Conservation (phyloP, 768 basidiomycete species). For the Mrakia gelida region DNA sequence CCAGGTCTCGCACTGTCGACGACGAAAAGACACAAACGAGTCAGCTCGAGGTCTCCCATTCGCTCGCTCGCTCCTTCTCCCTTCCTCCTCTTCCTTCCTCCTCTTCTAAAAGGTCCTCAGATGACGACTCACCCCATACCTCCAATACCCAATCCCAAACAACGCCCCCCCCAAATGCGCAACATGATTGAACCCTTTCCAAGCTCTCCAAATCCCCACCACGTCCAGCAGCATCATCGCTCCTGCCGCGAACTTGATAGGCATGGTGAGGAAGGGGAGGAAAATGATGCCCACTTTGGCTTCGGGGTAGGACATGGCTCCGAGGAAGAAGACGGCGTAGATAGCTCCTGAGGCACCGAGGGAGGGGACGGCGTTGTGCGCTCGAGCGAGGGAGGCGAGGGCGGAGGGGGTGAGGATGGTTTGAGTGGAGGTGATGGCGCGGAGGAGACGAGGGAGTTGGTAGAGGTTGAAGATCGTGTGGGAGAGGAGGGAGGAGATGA, state of each 20-base stretch:
- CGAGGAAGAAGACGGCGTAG: constrained; percentile 26
- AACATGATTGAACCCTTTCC: constrained; percentile 28
- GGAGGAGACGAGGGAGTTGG: constrained; percentile 23
- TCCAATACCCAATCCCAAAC: constrained; percentile 29
- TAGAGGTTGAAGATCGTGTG: constrained; percentile 12
- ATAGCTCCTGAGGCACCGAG: constrained; percentile 28
- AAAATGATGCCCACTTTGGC: constrained; percentile 23
- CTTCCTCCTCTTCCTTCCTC: too few relatives aligned
- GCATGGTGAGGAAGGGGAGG: constrained; percentile 22
- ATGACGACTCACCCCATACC: constrained; percentile 30
- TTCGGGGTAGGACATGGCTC: constrained; percentile 23
- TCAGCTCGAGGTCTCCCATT: too few relatives aligned
- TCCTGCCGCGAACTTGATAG: constrained; percentile 14
- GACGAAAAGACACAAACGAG: background rate
- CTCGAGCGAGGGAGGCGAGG: background rate
- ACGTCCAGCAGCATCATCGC: constrained; percentile 20
- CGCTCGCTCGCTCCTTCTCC: too few relatives aligned
- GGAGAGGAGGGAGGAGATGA: constrained; percentile 24
- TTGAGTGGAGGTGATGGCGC: background rate
- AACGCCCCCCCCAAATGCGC: constrained; percentile 28
- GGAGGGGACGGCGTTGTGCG: constrained; percentile 4
- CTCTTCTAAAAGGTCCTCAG: too few relatives aligned
- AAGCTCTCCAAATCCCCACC: constrained; percentile 23
- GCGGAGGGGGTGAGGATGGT: constrained; percentile 4
- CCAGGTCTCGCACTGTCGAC: constrained; percentile 2